phyloP scores from a whole-genome alignment of 139 green algal species.

The Chlamydomonas urium region DNA sequence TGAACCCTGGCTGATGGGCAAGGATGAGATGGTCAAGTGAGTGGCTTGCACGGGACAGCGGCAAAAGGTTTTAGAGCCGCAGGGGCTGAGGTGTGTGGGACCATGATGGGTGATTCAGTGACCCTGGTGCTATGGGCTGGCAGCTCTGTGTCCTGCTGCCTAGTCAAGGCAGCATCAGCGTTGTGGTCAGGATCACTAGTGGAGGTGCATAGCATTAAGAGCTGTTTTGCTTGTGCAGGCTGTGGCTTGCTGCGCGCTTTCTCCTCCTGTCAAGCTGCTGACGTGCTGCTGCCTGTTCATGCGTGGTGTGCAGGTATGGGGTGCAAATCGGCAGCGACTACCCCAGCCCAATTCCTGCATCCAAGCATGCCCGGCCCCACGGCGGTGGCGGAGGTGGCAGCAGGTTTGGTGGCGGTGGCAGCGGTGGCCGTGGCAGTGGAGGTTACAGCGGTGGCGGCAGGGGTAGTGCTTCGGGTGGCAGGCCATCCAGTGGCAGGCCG shows the following conservation, averaged over 20 bases:
- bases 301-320: constrained; percentile 29
- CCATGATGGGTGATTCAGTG: background rate
- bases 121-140: background rate
- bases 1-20: constrained; percentile 76
- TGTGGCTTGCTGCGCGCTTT: background rate
- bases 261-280: background rate
- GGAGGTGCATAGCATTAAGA: too few relatives aligned
- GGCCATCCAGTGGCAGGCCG: background rate
- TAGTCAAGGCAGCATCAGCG: too few relatives aligned
- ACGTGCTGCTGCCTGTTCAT: background rate
- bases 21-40: constrained; percentile 50
- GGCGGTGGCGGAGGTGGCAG: constrained; percentile 12
- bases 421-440: background rate
- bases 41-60: background rate
- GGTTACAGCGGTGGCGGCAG: background rate
- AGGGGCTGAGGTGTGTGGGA: too few relatives aligned
- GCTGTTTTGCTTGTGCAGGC: background rate
- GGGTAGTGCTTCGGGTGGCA: background rate
- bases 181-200: too few relatives aligned
- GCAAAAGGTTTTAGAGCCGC: background rate
- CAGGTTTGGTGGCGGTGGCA: constrained; percentile 17
- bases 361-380: constrained; percentile 25
- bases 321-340: constrained; percentile 67
- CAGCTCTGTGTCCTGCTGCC: too few relatives aligned
- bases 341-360: constrained; percentile 45